Evolutionary conservation across 2,329 filamentous ascomycete genomes (phyloP), one percentile per base, ranked within the genome.

Genomic region (Ophiostoma himal-ulmi): DNA sequence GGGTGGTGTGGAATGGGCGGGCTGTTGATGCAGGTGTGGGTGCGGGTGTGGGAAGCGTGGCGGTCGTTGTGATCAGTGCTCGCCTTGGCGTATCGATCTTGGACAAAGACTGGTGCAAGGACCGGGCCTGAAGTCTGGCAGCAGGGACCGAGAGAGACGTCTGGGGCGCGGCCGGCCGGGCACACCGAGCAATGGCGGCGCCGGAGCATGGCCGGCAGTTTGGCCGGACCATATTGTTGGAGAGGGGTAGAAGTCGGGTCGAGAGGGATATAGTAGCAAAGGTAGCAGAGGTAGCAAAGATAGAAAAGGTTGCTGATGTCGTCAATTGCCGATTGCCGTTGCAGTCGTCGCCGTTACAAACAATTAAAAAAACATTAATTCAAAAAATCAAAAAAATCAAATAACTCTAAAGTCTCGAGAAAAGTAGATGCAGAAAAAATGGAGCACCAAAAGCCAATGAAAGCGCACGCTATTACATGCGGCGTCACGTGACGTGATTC

Each of bases 151-250:
- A 30, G 26, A 30, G 54, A 7, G 54, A 11, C 22, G 8, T 60
- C 26, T 20, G 14, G 52, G 52, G 14, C 6, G 68, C 26, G 39
- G 71, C 52, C 26, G 71, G 65, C 54, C 72, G 68, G 68, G 74
- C 66, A 60, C 72, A 73, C 60, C 79, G 79, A 70, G 81, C 75
- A 62, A 83, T 74, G 66, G 77, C 77, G 72, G 79, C 78, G 62
- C 62, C 62, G 62, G 83, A 78, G 77, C 83, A 82, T 60, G 79
- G 76, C 73, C 80, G 79, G 77, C 84, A 85, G 76, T 78, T 81
- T 75, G 83, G 81, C 76, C 83, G 84, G 71, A 83, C 82, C 82
- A 86, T 84, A 77, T 20, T 52, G 54, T 13, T 17, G 20, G 36
- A 36, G 39, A n/a, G 20, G 44, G 44, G 44, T 14, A 48, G 44